phyloP scores from a whole-genome alignment of 2,329 filamentous ascomycete species.

The Anisogramma anomala region DNA sequence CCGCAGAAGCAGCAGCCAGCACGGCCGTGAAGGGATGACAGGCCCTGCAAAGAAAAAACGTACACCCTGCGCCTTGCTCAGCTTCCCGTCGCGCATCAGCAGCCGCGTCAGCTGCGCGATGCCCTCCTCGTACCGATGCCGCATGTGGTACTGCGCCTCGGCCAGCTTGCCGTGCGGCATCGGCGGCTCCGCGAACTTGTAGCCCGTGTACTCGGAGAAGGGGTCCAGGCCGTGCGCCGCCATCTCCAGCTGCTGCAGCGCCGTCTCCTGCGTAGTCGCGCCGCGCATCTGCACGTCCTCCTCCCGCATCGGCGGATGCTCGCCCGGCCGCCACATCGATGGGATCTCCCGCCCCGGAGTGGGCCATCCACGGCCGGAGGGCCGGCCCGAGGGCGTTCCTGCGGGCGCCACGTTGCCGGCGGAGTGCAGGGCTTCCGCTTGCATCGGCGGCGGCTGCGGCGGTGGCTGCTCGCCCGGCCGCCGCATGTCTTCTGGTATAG shows the following conservation, averaged over 20 bases:
- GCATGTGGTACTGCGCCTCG: slow-evolving; percentile 45
- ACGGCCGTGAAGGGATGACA: too few relatives aligned
- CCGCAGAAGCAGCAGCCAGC: too few relatives aligned
- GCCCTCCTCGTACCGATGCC: slow-evolving; percentile 75
- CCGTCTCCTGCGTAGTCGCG: slow-evolving; percentile 27
- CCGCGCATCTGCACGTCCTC: slow-evolving; percentile 29
- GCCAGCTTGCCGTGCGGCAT: slow-evolving; percentile 43
- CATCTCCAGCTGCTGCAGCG: slow-evolving; percentile 26
- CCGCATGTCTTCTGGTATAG: slow-evolving; percentile 9
- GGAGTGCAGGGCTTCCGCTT: too few relatives aligned
- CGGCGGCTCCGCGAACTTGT: slow-evolving; percentile 66
- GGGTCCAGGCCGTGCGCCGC: slow-evolving; percentile 24
- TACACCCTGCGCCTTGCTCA: slow-evolving; percentile 81
- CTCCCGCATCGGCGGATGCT: not conserved
- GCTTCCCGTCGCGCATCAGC: slow-evolving; percentile 84
- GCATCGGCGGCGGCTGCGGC: too few relatives aligned
- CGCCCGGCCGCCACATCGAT: not conserved
- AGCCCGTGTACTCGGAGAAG: slow-evolving; percentile 35
- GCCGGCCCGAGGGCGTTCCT: too few relatives aligned
- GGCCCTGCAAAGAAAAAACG: too few relatives aligned
- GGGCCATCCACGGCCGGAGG: too few relatives aligned
- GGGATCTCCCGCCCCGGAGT: too few relatives aligned
- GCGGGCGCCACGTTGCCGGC: too few relatives aligned
- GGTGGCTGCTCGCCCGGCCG: not conserved
- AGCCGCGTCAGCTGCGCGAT: slow-evolving; percentile 80